Evolutionary conservation across 2,329 filamentous ascomycete species (phyloP).

Genomic region (Trichoderma koningiopsis): DNA sequence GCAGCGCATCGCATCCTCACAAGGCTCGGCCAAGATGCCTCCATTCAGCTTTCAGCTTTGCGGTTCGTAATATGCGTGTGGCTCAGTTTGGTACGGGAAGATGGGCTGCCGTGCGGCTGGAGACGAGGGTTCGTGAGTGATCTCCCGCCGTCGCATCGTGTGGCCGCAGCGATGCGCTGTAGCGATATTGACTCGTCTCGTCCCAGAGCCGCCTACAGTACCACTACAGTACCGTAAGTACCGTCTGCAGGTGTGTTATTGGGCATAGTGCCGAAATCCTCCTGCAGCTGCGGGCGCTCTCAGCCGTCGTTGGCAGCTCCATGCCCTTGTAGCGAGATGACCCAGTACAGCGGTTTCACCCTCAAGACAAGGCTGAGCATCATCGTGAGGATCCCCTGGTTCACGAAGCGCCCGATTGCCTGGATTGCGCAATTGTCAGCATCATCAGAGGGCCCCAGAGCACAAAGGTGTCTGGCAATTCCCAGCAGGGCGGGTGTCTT

Average conservation of each 20-base stretch:
- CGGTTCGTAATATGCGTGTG: not conserved
- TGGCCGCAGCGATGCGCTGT: not conserved
- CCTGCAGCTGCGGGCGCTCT: constrained; percentile 18
- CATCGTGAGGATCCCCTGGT: not conserved
- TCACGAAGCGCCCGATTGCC: not conserved
- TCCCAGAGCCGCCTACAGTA: not conserved
- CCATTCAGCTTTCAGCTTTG: constrained; percentile 21
- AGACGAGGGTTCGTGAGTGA: constrained; percentile 18
- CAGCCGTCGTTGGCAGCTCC: constrained; percentile 1
- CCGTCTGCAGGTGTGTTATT: not conserved
- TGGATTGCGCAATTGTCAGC: not conserved
- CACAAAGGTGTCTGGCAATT: not conserved
- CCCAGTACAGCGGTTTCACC: not conserved
- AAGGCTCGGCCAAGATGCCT: not conserved
- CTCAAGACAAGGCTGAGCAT: constrained; percentile 13
- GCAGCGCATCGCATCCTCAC: not conserved
- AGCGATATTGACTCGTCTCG: not conserved
- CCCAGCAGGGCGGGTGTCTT: constrained; percentile 4
- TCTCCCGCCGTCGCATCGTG: constrained; percentile 24
- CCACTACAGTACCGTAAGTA: not conserved
- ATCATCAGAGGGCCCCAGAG: not conserved
- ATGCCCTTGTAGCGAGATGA: not conserved
- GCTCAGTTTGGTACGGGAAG: not conserved
- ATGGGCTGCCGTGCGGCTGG: constrained; percentile 14
- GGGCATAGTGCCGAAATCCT: not conserved